These are phyloP conservation scores for Nothophoma quercina DNA, from an alignment of 2,329 filamentous ascomycete genomes.

Conservation along the genomic window DNA sequence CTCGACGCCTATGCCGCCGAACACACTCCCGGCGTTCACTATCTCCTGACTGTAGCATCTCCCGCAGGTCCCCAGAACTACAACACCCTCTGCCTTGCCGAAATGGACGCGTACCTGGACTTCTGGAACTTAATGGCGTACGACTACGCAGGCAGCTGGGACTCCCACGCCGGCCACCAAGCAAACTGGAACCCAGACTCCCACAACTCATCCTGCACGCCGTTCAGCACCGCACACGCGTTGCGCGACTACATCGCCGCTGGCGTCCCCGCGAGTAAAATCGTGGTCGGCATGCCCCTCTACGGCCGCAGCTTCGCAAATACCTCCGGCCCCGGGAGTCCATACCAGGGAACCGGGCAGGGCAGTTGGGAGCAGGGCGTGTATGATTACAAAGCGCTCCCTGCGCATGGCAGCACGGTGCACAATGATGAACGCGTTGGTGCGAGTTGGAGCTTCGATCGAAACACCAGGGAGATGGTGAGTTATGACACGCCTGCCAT, in stretches of 20 bases:
- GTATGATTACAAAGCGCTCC: conserved; percentile 49
- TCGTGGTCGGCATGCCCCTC: conserved; percentile 48
- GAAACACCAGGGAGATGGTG: conserved; percentile 33
- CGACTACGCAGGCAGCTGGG: conserved; percentile 65
- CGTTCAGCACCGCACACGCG: conserved; percentile 44
- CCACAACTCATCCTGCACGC: conserved; percentile 28
- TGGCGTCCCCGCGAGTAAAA: conserved; percentile 44
- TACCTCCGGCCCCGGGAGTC: conserved; percentile 44
- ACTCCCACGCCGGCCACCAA: conserved; percentile 42
- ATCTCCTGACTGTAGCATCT: conserved; percentile 57
- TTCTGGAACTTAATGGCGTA: conserved; percentile 80
- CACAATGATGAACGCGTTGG: conserved; percentile 28
- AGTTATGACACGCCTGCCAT: conserved; percentile 47
- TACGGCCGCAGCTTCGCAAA: conserved; percentile 48
- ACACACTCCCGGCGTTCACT: conserved; percentile 50
- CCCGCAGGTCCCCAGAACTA: conserved; percentile 56
- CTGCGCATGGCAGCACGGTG: conserved; percentile 34
- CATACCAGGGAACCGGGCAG: conserved; percentile 40
- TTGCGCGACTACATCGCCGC: conserved; percentile 41
- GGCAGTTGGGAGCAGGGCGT: conserved; percentile 48
- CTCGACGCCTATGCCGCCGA: conserved; percentile 52
- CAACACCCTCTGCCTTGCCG: conserved; percentile 51
- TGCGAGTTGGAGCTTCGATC: conserved; percentile 46
- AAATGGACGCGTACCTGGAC: conserved; percentile 58
- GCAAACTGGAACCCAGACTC: conserved; percentile 35